Evolutionary conservation across 2,329 filamentous ascomycete genomes (phyloP).

Genomic region (Colletotrichum coccodes): DNA sequence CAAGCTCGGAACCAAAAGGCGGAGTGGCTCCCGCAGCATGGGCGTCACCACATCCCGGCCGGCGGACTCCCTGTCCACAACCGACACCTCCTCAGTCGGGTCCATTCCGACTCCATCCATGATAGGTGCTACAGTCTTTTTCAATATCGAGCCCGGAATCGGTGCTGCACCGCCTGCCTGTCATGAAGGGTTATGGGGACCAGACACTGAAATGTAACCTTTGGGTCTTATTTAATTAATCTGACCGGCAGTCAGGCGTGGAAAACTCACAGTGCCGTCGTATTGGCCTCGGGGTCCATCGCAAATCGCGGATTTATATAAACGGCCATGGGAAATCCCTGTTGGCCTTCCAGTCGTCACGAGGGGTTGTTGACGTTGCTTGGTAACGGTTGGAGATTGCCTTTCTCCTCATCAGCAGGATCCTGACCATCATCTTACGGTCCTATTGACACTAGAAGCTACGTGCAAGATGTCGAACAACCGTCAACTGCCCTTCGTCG

Average conservation of each 20-base stretch:
- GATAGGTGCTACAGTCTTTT: conserved; percentile 1
- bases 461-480: too few relatives aligned
- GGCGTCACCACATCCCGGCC: conserved; percentile 11
- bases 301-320: not conserved
- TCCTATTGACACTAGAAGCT: too few relatives aligned
- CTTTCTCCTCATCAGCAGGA: not conserved
- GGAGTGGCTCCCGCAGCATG: conserved; percentile 1
- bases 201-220: not conserved
- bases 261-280: not conserved
- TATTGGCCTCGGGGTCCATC: not conserved
- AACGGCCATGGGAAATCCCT: not conserved
- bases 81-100: not conserved
- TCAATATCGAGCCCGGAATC: conserved; percentile 8
- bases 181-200: conserved; percentile 8
- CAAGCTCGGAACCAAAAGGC: conserved; percentile 6
- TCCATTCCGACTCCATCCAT: conserved; percentile 18
- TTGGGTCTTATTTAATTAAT: not conserved
- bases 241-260: conserved; percentile 1
- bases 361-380: not conserved
- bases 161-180: conserved; percentile 23
- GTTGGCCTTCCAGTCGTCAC: not conserved
- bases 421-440: too few relatives aligned
- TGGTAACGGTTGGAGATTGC: not conserved
- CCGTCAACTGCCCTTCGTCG: too few relatives aligned
- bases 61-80: conserved; percentile 8